Conservation (phyloP, 305 asterid species). For the Coffea humblotiana region DNA sequence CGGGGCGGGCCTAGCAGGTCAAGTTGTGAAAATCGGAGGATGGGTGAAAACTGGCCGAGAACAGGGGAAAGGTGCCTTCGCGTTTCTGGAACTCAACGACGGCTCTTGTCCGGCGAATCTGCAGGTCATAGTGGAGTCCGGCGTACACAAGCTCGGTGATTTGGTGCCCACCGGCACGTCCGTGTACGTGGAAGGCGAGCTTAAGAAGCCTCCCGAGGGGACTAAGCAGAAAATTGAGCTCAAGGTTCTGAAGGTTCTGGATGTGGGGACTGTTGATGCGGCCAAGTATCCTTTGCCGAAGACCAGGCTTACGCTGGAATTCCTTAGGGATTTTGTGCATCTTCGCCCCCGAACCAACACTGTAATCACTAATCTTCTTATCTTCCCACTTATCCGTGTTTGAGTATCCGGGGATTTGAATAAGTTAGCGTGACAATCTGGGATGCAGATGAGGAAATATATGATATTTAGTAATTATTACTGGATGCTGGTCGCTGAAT, state of each 20-base stretch:
- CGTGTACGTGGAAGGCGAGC: constrained; percentile 71
- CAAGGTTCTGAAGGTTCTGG: constrained; percentile 55
- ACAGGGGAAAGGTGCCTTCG: constrained; percentile 80
- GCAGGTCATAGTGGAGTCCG: constrained; percentile 73
- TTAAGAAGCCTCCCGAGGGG: constrained; percentile 76
- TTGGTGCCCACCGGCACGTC: constrained; percentile 77
- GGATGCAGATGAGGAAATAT: not conserved
- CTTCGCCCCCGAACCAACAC: constrained; percentile 86
- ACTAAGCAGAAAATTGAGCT: constrained; percentile 77
- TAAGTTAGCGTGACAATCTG: not conserved
- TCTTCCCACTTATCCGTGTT: not conserved
- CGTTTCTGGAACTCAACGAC: constrained; percentile 82
- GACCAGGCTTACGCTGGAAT: constrained; percentile 69
- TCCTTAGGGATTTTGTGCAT: constrained; percentile 74
- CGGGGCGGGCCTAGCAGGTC: constrained; percentile 75
- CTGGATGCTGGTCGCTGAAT: not conserved
- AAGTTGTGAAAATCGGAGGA: constrained; percentile 66
- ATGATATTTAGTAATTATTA: not conserved
- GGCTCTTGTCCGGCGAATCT: constrained; percentile 79
- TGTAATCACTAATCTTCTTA: constrained; percentile 30
- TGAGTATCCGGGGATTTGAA: too few species aligned
- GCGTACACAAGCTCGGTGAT: constrained; percentile 58
- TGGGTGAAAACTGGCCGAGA: constrained; percentile 92
- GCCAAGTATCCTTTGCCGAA: constrained; percentile 88
- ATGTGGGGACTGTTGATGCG: constrained; percentile 81